Base-by-base conservation (phyloP, 257 asterid species). In the Henckelia pumila region DNA sequence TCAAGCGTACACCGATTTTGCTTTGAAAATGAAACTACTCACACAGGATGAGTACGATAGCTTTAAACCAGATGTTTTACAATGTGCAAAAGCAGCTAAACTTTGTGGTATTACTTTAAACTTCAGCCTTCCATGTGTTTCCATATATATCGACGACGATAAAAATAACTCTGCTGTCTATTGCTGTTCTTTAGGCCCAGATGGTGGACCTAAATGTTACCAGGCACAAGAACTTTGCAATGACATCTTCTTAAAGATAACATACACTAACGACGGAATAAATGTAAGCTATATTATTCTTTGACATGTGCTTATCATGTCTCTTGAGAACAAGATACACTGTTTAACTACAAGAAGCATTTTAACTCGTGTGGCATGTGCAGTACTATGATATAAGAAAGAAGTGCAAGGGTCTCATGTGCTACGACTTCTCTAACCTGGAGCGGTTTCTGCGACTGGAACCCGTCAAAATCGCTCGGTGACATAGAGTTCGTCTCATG, bases 401-500 rank as follows among this genome's bases (percentile, higher is more conserved):
- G 79, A 55, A 71, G 66, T 86, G 90, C 66, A 80, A 72, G 11
- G 88, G 93, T 37, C 63, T 24, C 28, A 76, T 82, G 29, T 86
- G 93, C 79, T 86, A 86, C 16, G 83, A 86, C 65, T 84, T 80
- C 77, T 86, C 93, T 28, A 73, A 71, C 72, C 75, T 81, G 84
- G 93, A 81, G 77, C 74, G 53, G 3, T 76, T 81, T 49, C 79
- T 86, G 74, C 84, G 73, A 65, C 74, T 71, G 11, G 71, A 78
- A 53, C 71, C 83, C 6, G 93, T 86, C 22, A 78, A 78, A 56
- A 66, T 66, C 6, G 84, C 88, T 53, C 86, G 85, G 88, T 37
- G 77, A 74, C 67, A 84, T 82, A 66, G 85, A 82, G 47, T 86
- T 86, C 47, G 89, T 86, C 58, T 84, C 89, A 6, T 86, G 93